Evolutionary conservation across 1,139 yeast genomes (phyloP), one percentile per base, ranked within the genome.

Genomic region (Magnusiomyces ingens): DNA sequence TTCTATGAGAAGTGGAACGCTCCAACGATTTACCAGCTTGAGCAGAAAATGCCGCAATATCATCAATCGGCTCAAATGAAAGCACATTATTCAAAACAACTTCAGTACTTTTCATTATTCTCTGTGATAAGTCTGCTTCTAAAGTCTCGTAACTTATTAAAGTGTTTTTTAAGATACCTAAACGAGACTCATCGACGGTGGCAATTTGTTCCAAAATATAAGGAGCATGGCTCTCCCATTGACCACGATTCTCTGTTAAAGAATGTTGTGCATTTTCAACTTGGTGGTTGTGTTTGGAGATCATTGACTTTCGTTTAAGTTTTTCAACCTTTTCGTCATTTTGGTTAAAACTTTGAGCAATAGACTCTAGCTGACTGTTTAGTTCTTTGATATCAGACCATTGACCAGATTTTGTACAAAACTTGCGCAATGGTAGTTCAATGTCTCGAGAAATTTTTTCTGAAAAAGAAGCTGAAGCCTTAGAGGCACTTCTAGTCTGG

Each of bases 191-290:
- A 67, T 91, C 96, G 60, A 84, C 82, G 58, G 75, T 75, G 68
- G 89, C 95, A 67, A 90, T 83, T 62, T 81, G 81, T 61, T 84
- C 86, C 65, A 88, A 84, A 42, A 85, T 79, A 58, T 77, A 81
- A 1, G 96, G 94, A 0, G 95, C 93, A 66, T 84, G 83, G 55
- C 79, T 74, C 59, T 82, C 84, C 95, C 96, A 90, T 50, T 69
- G 68, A 43, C 62, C 59, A 22, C 65, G 59, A 17, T 52, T 54
- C 48, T 65, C 64, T 22, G 62, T 63, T 19, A 65, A 58, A 13
- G 57, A 49, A 19, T 56, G 53, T 49, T 63, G 63, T 4, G 66
- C 64, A 3, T 58, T 52, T 15, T 63, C 65, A 15, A 41, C 13
- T 41, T 41, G 45, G 10, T 37, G 40, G 52, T 47, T 47, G 60